These are phyloP conservation scores for Uronychia binucleata DNA, from an alignment of 73 alveolate species.

Conservation along the genomic window DNA sequence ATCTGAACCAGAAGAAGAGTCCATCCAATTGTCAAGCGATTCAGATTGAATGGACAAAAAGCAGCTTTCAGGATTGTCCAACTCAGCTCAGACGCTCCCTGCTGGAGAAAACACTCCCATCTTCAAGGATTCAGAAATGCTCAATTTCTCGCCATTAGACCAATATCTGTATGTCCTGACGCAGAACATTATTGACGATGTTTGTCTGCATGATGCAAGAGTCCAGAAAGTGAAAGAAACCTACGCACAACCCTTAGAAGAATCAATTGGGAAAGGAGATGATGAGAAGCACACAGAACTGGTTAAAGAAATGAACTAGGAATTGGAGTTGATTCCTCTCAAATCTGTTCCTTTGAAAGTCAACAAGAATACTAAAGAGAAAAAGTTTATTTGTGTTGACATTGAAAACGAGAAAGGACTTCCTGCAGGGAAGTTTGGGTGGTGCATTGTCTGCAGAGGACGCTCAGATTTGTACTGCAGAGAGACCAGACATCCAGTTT, in stretches of 20 bases:
- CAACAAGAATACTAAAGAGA: conserved; percentile 51
- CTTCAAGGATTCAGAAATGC: background rate
- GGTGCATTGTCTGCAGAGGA: conserved; percentile 96
- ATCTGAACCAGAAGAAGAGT: background rate
- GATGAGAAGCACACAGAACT: background rate
- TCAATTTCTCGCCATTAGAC: conserved; percentile 56
- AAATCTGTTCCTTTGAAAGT: conserved; percentile 54
- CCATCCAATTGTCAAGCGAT: background rate
- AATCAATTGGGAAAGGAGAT: background rate
- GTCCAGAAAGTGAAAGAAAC: conserved; percentile 3
- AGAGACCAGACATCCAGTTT: conserved; percentile 88
- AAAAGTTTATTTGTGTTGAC: conserved; percentile 69
- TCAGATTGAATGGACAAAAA: background rate
- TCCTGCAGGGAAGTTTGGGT: conserved; percentile 92
- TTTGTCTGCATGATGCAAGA: conserved; percentile 58
- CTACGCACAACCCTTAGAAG: conserved; percentile 10
- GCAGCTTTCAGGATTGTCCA: background rate
- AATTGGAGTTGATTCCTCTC: conserved; percentile 28
- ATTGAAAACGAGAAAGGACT: conserved; percentile 81
- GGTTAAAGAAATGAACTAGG: conserved; percentile 34
- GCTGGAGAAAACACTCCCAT: background rate
- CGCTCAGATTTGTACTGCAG: conserved; percentile 89
- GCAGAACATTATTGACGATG: conserved; percentile 77
- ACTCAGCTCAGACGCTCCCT: background rate
- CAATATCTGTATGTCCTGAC: conserved; percentile 46